Evolutionary conservation across 2,329 filamentous ascomycete genomes (phyloP).

Genomic region (Sarocladiaceae sp.): DNA sequence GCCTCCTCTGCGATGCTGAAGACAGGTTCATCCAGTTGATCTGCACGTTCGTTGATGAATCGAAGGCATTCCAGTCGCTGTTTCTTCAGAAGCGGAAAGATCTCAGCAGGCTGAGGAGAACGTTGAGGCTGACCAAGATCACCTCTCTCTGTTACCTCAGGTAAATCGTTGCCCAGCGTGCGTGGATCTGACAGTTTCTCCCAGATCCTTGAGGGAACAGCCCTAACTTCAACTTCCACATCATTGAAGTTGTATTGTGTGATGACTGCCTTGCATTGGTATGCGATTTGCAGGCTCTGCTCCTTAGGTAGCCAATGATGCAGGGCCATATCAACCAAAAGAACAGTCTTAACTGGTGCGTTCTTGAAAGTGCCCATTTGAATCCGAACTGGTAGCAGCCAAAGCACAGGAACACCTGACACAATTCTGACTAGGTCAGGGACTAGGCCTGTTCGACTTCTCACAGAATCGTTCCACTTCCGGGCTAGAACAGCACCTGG

Average conservation of each 20-base stretch:
- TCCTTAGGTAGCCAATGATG: constrained; percentile 1
- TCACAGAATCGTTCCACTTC: not conserved
- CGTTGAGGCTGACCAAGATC: too few relatives aligned
- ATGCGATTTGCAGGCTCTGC: not conserved
- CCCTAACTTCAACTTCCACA: constrained; percentile 1
- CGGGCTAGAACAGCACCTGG: not conserved
- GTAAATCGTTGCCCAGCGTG: too few relatives aligned
- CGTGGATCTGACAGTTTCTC: too few relatives aligned
- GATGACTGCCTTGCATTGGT: not conserved
- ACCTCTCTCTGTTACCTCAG: too few relatives aligned
- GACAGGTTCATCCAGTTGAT: too few relatives aligned
- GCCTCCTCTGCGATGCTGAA: not conserved
- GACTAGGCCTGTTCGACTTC: not conserved
- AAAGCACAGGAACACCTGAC: not conserved
- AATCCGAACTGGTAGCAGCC: not conserved
- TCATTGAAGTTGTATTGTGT: not conserved
- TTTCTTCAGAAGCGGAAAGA: too few relatives aligned
- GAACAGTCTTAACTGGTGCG: not conserved
- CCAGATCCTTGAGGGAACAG: constrained; percentile 1
- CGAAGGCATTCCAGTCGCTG: too few relatives aligned
- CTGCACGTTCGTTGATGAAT: too few relatives aligned
- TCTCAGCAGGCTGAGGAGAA: not conserved
- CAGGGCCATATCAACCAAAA: constrained; percentile 1
- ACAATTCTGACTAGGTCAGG: not conserved
- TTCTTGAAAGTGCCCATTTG: not conserved